These are phyloP conservation scores for Xylaria venustula DNA, from an alignment of 495 filamentous ascomycete genomes.

Conservation along the genomic window DNA sequence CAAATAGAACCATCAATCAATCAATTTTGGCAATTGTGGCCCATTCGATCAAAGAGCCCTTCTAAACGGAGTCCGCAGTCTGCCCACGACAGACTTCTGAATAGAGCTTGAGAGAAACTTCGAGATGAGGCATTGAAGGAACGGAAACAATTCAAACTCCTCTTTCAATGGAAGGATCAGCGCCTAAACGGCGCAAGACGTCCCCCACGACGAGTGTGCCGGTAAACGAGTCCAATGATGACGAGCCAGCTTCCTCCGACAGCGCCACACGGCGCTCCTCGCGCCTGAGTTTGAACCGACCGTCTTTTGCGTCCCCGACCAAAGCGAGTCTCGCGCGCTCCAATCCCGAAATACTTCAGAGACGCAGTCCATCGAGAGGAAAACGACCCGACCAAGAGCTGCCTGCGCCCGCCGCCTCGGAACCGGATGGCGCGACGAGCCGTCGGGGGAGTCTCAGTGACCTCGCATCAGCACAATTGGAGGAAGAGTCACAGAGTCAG, in stretches of 20 bases:
- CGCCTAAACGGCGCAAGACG: conserved; percentile 64
- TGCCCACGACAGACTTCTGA: neutral
- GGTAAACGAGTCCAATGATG: conserved; percentile 14
- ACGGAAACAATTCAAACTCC: neutral
- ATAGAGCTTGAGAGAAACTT: neutral
- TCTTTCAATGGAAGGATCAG: conserved; percentile 51
- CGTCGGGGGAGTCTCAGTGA: conserved; percentile 3
- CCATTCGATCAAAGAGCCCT: neutral
- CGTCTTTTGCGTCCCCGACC: conserved; percentile 66
- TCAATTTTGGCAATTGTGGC: neutral
- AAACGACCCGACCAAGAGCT: conserved; percentile 24
- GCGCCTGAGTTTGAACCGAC: conserved; percentile 38
- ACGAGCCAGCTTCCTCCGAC: conserved; percentile 25
- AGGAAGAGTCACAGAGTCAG: conserved; percentile 1
- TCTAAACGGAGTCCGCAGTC: neutral
- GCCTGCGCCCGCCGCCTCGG: conserved; percentile 18
- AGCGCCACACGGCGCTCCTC: conserved; percentile 15
- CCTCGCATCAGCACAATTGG: neutral
- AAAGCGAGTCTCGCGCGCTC: conserved; percentile 62
- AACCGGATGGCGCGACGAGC: conserved; percentile 1
- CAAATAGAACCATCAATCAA: neutral
- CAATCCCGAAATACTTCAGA: conserved; percentile 58
- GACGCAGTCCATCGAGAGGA: conserved; percentile 39
- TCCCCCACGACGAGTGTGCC: conserved; percentile 40
- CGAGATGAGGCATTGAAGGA: neutral